These are phyloP conservation scores for Aureobasidium mangrovei DNA, from an alignment of 2,329 filamentous ascomycete species.

Conservation along the genomic window DNA sequence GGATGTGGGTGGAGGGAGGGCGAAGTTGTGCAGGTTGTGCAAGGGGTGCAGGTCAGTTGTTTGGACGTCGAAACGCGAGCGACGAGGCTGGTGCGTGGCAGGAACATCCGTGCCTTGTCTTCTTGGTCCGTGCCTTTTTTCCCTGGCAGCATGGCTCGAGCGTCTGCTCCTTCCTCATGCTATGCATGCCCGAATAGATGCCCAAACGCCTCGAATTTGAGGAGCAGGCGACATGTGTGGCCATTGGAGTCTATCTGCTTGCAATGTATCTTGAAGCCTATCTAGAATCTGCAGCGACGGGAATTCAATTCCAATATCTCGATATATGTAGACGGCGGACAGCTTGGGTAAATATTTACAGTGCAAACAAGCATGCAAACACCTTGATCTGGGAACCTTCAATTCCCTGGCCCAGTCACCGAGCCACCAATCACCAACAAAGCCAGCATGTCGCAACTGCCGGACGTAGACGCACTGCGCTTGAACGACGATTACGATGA, in stretches of 20 bases:
- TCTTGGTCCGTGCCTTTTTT: no score
- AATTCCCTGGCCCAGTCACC: neutral
- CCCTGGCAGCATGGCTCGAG: no score
- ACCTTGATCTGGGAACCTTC: slow-evolving; percentile 1
- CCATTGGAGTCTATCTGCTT: no score
- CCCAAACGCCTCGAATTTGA: no score
- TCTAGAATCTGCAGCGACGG: no score
- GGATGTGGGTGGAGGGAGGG: neutral
- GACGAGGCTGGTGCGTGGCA: neutral
- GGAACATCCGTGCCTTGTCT: no score
- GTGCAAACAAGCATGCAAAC: slow-evolving; percentile 13
- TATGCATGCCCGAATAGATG: no score
- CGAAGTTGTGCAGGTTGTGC: slow-evolving; percentile 12
- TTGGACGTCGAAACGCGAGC: neutral
- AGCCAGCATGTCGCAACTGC: slow-evolving; percentile 23
- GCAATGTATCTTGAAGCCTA: no score
- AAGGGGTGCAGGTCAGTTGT: neutral
- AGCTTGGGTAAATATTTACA: neutral
- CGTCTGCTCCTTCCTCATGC: no score
- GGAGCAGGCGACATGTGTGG: no score
- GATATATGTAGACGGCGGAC: no score
- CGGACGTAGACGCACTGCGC: slow-evolving; percentile 29
- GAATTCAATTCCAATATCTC: no score
- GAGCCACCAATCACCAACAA: neutral
- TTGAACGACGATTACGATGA: slow-evolving; percentile 50